These are phyloP conservation scores for Extremus antarcticus DNA, from an alignment of 495 filamentous ascomycete genomes.

Conservation along the genomic window DNA sequence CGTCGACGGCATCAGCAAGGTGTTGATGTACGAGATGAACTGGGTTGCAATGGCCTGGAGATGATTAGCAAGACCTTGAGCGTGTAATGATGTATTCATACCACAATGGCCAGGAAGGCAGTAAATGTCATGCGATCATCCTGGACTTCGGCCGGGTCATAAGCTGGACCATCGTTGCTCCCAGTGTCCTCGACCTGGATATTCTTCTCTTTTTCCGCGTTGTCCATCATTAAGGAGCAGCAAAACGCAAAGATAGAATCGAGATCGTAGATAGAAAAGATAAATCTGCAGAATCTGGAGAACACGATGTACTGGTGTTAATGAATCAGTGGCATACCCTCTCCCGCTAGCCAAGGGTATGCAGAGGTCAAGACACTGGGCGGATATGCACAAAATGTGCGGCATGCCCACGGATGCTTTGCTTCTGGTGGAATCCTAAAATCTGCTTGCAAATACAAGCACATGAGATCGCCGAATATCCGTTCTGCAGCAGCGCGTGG, in stretches of 20 bases:
- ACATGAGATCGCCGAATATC: neutral
- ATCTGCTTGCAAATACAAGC: neutral
- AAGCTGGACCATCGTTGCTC: neutral
- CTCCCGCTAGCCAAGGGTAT: neutral
- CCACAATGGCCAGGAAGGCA: neutral
- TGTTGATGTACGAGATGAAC: neutral
- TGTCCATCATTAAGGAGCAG: neutral
- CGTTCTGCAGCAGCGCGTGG: neutral
- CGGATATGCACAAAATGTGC: no score
- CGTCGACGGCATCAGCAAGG: slow-evolving; percentile 7
- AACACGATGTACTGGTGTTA: no score
- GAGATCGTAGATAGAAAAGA: no score
- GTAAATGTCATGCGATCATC: neutral
- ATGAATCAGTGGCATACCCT: neutral
- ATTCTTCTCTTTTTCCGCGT: neutral
- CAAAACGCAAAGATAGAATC: neutral
- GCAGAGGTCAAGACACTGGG: neutral
- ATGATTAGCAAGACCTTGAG: neutral
- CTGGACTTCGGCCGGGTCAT: neutral
- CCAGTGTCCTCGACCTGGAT: neutral
- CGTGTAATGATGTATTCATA: neutral
- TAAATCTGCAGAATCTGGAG: no score
- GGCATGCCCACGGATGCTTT: no score
- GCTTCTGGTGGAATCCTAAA: no score
- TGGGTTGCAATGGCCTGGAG: neutral